Conservation (phyloP, 2,329 filamentous ascomycete species). For the Acephala macrosclerotiorum region DNA sequence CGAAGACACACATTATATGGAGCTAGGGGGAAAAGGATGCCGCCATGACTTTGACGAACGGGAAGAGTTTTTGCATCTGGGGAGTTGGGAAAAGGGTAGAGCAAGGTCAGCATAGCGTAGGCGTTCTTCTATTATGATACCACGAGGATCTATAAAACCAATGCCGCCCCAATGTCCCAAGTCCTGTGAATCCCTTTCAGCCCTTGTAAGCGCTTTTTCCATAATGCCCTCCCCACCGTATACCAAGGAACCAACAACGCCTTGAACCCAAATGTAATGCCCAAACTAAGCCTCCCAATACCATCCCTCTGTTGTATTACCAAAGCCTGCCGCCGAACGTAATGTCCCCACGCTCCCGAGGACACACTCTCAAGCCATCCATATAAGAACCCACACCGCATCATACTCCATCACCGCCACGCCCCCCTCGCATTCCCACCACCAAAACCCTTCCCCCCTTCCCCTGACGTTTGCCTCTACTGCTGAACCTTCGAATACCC, state of each 20-base stretch:
- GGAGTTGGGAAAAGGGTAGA: conserved; percentile 14
- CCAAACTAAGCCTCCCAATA: too few species aligned
- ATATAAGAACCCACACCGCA: too few species aligned
- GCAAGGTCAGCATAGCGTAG: conserved; percentile 35
- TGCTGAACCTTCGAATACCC: conserved; percentile 37
- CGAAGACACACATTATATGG: not conserved
- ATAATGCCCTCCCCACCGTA: conserved; percentile 2
- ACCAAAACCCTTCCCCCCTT: conserved; percentile 23
- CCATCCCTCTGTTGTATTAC: not conserved
- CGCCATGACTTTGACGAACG: conserved; percentile 7
- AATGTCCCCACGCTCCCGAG: not conserved
- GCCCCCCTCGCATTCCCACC: too few species aligned
- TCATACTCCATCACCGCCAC: too few species aligned
- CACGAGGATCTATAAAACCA: not conserved
- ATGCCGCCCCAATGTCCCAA: not conserved
- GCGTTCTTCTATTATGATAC: conserved; percentile 35
- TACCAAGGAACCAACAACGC: not conserved
- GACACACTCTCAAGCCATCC: conserved; percentile 11
- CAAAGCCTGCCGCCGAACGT: conserved; percentile 1
- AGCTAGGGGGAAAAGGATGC: conserved; percentile 14
- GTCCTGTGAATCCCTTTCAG: not conserved
- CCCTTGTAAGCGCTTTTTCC: conserved; percentile 4
- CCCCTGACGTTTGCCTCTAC: conserved; percentile 45
- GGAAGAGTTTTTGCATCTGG: conserved; percentile 9
- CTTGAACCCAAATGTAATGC: conserved; percentile 1